Percentiles rank a stretch among this genome's conserved stretches.
Evolutionary conservation across 495 filamentous ascomycete species (phyloP).

Genomic region (Aspergillus kassunensis): DNA sequence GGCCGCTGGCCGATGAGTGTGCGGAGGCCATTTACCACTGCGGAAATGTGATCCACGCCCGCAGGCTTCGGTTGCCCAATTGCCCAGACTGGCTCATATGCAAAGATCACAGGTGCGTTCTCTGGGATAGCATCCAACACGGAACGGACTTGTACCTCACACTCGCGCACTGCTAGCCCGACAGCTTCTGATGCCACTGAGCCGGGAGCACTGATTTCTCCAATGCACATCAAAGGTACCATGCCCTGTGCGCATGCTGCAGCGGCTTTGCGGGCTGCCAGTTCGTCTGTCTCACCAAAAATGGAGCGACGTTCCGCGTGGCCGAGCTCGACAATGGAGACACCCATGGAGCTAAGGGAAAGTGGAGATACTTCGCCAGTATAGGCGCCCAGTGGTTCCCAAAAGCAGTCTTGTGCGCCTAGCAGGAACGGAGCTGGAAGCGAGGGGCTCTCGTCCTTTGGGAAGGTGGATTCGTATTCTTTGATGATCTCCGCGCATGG

Average conservation of each 20-base stretch:
- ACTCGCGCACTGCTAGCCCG: slow-evolving; percentile 59
- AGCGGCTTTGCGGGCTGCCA: slow-evolving; percentile 60
- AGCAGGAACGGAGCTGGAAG: slow-evolving; percentile 47
- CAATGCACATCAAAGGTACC: slow-evolving; percentile 76
- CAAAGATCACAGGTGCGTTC: slow-evolving; percentile 67
- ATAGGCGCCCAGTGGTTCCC: slow-evolving; percentile 57
- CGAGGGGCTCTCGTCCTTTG: slow-evolving; percentile 22
- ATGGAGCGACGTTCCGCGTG: slow-evolving; percentile 71
- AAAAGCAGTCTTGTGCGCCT: slow-evolving; percentile 74
- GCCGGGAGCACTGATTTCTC: slow-evolving; percentile 55
- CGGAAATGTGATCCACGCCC: slow-evolving; percentile 62
- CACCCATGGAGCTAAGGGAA: slow-evolving; percentile 60
- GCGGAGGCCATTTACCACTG: slow-evolving; percentile 61
- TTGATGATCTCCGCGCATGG: slow-evolving; percentile 50
- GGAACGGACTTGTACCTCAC: slow-evolving; percentile 56
- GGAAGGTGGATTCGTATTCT: slow-evolving; percentile 29
- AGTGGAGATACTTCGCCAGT: slow-evolving; percentile 74
- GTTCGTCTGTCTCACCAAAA: slow-evolving; percentile 67
- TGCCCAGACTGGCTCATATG: slow-evolving; percentile 89
- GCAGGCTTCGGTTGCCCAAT: slow-evolving; percentile 76
- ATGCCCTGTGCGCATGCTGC: slow-evolving; percentile 64
- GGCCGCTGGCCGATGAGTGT: slow-evolving; percentile 35
- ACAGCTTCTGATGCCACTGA: slow-evolving; percentile 48
- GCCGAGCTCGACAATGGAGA: slow-evolving; percentile 67
- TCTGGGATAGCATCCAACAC: slow-evolving; percentile 55